Conservation (phyloP, 1,284 basidiomycete species). For the Ceratobasidium sp. region DNA sequence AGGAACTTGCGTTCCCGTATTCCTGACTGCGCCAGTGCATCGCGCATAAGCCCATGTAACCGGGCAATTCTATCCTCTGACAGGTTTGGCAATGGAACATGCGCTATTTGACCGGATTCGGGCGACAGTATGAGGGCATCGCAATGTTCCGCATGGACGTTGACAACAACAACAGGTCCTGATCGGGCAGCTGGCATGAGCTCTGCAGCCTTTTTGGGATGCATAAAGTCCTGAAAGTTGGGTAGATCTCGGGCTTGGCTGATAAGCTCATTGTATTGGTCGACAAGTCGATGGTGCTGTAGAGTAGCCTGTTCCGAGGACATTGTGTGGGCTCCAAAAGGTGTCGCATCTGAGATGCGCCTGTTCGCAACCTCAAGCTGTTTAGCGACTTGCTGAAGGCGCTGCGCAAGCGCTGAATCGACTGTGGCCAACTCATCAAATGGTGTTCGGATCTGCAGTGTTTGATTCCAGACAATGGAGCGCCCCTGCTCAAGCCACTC, state of each 20-base stretch:
- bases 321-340: no score
- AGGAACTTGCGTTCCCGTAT: neutral
- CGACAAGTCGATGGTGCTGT: constrained; percentile 1
- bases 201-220: constrained; percentile 1
- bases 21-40: no score
- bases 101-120: neutral
- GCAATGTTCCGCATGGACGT: constrained; percentile 31
- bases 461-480: constrained; percentile 18
- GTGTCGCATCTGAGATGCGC: neutral
- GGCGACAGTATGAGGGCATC: constrained; percentile 35
- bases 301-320: neutral
- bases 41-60: no score
- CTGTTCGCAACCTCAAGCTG: neutral
- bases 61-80: neutral
- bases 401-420: neutral
- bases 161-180: constrained; percentile 41
- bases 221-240: constrained; percentile 42
- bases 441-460: neutral
- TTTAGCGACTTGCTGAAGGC: neutral
- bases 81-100: constrained; percentile 27
- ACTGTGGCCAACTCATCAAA: neutral
- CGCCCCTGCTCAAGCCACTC: constrained; percentile 30
- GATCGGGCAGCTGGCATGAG: constrained; percentile 21
- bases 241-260: constrained; percentile 28
- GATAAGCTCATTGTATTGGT: constrained; percentile 34